Evolutionary conservation across 805 yeast species (phyloP).

Genomic region (Maudiozyma bulderi): DNA sequence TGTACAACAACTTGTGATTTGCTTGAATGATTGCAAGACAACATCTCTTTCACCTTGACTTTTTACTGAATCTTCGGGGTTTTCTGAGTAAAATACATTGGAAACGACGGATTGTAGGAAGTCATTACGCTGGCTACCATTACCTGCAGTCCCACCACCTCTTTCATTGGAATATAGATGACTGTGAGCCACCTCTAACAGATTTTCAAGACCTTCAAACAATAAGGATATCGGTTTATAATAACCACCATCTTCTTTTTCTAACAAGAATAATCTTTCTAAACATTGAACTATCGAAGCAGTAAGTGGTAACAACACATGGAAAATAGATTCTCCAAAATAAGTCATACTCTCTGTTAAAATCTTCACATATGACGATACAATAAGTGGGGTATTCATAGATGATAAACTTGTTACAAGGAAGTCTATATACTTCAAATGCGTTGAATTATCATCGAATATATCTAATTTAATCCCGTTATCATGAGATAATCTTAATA

Average conservation of each 20-base stretch:
- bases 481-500: conserved; percentile 23
- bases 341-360: conserved; percentile 43
- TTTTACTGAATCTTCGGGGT: conserved; percentile 34
- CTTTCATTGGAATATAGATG: conserved; percentile 34
- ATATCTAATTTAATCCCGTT: conserved; percentile 26
- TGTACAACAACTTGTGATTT: conserved; percentile 45
- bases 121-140: conserved; percentile 16
- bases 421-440: conserved; percentile 33
- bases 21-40: conserved; percentile 54
- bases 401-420: conserved; percentile 41
- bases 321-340: conserved; percentile 43
- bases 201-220: conserved; percentile 54
- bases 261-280: conserved; percentile 12
- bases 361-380: conserved; percentile 32
- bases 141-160: conserved; percentile 14
- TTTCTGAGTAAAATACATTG: conserved; percentile 27
- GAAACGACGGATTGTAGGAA: conserved; percentile 28
- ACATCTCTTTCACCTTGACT: conserved; percentile 38
- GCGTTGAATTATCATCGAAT: conserved; percentile 24
- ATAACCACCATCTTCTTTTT: conserved; percentile 31
- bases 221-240: conserved; percentile 38
- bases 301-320: conserved; percentile 44
- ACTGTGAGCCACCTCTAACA: conserved; percentile 50
- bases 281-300: conserved; percentile 33
- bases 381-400: conserved; percentile 33